Evolutionary conservation across 345 rosid species (phyloP).

Genomic region (Rubroshorea leprosula): DNA sequence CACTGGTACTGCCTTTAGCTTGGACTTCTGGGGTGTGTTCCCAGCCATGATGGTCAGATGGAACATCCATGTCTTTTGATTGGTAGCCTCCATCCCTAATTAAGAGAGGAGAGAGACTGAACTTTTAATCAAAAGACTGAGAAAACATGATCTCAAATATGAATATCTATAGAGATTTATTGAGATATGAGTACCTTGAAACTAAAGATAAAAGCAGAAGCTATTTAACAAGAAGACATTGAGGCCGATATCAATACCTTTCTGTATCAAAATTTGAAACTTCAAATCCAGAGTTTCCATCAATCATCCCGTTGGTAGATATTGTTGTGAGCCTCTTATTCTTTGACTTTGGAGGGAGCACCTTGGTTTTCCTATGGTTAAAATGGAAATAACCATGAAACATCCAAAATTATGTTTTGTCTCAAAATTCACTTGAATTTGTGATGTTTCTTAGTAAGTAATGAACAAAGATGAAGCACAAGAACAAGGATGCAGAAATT

Average conservation of each 20-base stretch:
- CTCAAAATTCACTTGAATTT: constrained; percentile 1
- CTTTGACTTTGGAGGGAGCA: constrained; percentile 19
- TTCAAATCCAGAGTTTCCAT: constrained; percentile 14
- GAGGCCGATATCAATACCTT: constrained; percentile 28
- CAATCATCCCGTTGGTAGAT: constrained; percentile 8
- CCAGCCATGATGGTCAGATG: constrained; percentile 11
- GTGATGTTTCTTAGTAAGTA: constrained; percentile 2
- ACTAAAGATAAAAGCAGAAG: background rate
- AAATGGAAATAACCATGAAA: too few relatives aligned
- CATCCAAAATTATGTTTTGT: too few relatives aligned
- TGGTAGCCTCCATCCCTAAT: constrained; percentile 31
- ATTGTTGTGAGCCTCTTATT: constrained; percentile 17
- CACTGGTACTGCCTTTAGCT: constrained; percentile 11
- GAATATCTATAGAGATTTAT: too few relatives aligned
- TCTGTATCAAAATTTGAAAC: constrained; percentile 23
- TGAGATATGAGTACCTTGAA: too few relatives aligned
- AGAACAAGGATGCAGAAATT: background rate
- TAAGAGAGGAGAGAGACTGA: too few relatives aligned
- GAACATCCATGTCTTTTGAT: constrained; percentile 15
- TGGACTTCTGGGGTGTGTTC: constrained; percentile 27
- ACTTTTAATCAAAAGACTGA: too few relatives aligned
- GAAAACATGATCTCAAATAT: too few relatives aligned
- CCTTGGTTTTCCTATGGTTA: constrained; percentile 27
- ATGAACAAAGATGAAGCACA: background rate
- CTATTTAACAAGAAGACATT: background rate